These are phyloP conservation scores for Mycena venus DNA, from an alignment of 768 basidiomycete genomes.

Conservation along the genomic window DNA sequence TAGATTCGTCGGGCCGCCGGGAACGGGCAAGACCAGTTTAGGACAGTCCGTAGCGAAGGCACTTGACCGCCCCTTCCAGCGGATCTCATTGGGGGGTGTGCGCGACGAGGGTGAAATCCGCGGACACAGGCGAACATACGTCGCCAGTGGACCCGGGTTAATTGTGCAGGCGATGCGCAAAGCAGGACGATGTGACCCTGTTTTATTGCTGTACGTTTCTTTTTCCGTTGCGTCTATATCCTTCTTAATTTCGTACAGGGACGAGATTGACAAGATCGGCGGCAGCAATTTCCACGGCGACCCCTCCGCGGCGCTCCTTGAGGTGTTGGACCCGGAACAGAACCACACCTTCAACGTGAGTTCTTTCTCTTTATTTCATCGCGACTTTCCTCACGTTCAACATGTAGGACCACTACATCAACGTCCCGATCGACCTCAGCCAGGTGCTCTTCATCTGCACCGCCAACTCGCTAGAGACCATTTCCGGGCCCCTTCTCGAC, in stretches of 20 bases:
- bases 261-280: constrained; percentile 94
- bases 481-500: constrained; percentile 88
- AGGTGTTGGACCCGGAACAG: constrained; percentile 95
- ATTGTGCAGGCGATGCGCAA: constrained; percentile 91
- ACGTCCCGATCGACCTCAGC: constrained; percentile 88
- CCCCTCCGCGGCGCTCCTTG: constrained; percentile 89
- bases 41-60: constrained; percentile 91
- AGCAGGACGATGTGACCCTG: constrained; percentile 83
- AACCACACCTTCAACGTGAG: constrained; percentile 85
- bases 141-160: constrained; percentile 87
- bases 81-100: constrained; percentile 93
- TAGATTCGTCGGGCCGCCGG: constrained; percentile 92
- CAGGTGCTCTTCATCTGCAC: constrained; percentile 95
- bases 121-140: constrained; percentile 88
- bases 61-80: constrained; percentile 87
- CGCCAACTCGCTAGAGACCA: constrained; percentile 90
- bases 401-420: constrained; percentile 89
- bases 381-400: not conserved
- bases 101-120: constrained; percentile 92
- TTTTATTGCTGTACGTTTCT: constrained; percentile 72
- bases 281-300: constrained; percentile 93
- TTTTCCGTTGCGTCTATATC: constrained; percentile 34
- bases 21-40: constrained; percentile 92
- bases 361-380: constrained; percentile 14
- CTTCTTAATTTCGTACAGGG: constrained; percentile 56